Conservation (phyloP, 2,329 filamentous ascomycete species). For the Botrytis tulipae region DNA sequence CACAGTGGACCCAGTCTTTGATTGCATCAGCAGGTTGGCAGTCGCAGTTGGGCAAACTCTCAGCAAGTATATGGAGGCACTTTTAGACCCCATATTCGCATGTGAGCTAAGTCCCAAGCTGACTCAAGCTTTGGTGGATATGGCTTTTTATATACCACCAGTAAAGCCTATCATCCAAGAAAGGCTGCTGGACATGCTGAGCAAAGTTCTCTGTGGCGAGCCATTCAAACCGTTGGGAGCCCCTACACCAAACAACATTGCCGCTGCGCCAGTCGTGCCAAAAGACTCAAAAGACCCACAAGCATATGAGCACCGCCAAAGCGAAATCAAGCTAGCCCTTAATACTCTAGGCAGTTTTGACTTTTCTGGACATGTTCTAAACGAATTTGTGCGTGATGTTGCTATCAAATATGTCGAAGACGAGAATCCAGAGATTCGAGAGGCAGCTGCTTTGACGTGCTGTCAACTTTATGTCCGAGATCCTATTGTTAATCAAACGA, state of each 20-base stretch:
- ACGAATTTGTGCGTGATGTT: conserved; percentile 97
- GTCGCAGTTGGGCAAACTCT: conserved; percentile 93
- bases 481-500: conserved; percentile 96
- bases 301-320: conserved; percentile 75
- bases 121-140: conserved; percentile 93
- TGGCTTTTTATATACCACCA: conserved; percentile 97
- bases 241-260: conserved; percentile 76
- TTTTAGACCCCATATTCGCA: conserved; percentile 94
- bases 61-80: conserved; percentile 96
- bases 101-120: conserved; percentile 92
- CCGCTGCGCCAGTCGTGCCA: conserved; percentile 76
- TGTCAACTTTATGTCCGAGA: conserved; percentile 97
- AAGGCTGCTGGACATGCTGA: conserved; percentile 89
- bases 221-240: conserved; percentile 91
- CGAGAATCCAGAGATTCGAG: conserved; percentile 87
- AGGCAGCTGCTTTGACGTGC: conserved; percentile 92
- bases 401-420: conserved; percentile 98
- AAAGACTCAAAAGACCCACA: conserved; percentile 84
- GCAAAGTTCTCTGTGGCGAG: conserved; percentile 86
- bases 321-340: conserved; percentile 87
- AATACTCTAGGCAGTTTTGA: conserved; percentile 98
- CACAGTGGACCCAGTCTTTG: conserved; percentile 77
- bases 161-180: conserved; percentile 93
- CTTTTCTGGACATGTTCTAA: conserved; percentile 87
- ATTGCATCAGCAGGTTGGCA: conserved; percentile 95